Evolutionary conservation across 176 grass and related monocot genomes (phyloP), one percentile per base, ranked within the genome.

Genomic region (Oryza brachyantha): DNA sequence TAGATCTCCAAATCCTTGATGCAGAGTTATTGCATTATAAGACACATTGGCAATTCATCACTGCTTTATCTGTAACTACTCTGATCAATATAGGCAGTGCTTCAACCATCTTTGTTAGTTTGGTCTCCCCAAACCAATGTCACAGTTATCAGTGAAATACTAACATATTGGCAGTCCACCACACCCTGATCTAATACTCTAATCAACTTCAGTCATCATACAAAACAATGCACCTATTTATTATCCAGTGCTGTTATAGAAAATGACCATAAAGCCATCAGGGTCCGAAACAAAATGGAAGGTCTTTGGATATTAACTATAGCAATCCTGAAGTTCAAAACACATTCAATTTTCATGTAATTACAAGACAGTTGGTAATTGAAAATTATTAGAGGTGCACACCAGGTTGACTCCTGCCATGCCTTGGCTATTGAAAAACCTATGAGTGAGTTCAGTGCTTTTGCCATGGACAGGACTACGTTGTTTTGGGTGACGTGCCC

Each of bases 341-440:
- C 55, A 38, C 8, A 48, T 16, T 86, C 27, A 29, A 41, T 79
- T 24, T 28, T 66, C 59, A 79, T 57, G 59, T 19, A 79, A 69
- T 73, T 43, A n/a, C 19, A 74, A 55, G 42, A 35, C 28, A n/a
- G 29, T 74, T 45, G 63, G 38, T 66, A 38, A 58, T 59, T 45
- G 29, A 43, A 3, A 73, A n/a, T 50, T 61, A 55, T 61, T 69
- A 22, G 50, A 61, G 29, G 29, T 64, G 28, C 64, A 52, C 16
- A 63, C 16, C 58, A 77, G 31, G 82, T 61, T 77, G 68, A 67
- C 3, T n/a, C n/a, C n/a, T n/a, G n/a, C n/a, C n/a, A n/a, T n/a
- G n/a, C n/a, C n/a, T n/a, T n/a, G n/a, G n/a, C n/a, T n/a, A n/a
- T n/a, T n/a, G n/a, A n/a, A n/a, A n/a, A n/a, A n/a, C n/a, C n/a